These are phyloP conservation scores for Polytrichum commune DNA, from an alignment of 225 moss, liverwort and hornwort species.

Conservation along the genomic window DNA sequence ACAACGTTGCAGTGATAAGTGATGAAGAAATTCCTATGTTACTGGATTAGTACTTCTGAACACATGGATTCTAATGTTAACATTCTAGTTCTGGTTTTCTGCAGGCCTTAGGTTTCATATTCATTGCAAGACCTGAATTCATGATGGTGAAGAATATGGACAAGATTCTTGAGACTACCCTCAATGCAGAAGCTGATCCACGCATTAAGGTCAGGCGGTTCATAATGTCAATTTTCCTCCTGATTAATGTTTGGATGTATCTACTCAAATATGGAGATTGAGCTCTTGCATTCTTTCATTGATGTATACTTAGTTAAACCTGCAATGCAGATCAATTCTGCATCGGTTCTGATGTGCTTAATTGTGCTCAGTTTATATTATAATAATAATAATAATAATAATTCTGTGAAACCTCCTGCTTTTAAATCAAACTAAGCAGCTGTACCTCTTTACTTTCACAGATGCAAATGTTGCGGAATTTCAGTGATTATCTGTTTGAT, in stretches of 20 bases:
- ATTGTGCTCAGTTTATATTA: neutral
- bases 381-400: too few relatives aligned
- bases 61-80: too few relatives aligned
- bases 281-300: too few relatives aligned
- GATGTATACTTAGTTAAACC: too few relatives aligned
- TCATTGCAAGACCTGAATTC: slow-evolving; percentile 87
- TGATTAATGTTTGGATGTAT: too few relatives aligned
- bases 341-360: too few relatives aligned
- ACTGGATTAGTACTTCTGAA: too few relatives aligned
- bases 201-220: slow-evolving; percentile 59
- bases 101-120: slow-evolving; percentile 83
- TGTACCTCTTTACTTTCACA: slow-evolving; percentile 16
- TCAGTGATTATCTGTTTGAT: slow-evolving; percentile 85
- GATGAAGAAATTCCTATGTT: too few relatives aligned
- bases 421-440: neutral
- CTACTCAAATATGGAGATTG: too few relatives aligned
- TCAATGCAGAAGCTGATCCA: slow-evolving; percentile 57
- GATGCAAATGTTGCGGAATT: slow-evolving; percentile 91
- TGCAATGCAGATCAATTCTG: too few relatives aligned
- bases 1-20: too few relatives aligned
- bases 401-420: neutral
- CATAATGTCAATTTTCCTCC: neutral
- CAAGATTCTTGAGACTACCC: slow-evolving; percentile 66
- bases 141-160: slow-evolving; percentile 95
- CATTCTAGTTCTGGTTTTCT: slow-evolving; percentile 1